Evolutionary conservation across 23 red algal species (phyloP), one percentile per base, ranked within the genome.

Genomic region (Cyanidium caldarium): DNA sequence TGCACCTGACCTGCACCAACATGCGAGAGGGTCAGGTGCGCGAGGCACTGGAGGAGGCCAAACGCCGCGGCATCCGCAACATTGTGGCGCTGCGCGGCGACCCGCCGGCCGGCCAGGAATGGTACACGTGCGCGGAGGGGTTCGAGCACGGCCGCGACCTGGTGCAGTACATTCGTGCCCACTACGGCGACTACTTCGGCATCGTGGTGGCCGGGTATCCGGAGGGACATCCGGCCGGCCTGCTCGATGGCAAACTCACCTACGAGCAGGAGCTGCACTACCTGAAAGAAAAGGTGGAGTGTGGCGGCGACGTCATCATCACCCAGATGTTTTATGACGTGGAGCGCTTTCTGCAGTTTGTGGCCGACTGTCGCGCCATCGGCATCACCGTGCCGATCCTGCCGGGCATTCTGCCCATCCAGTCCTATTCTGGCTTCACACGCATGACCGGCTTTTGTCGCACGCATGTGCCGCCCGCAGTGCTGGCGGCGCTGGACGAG

Each of bases 261-360:
- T 77, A 81, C 21, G 84, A 98, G n/a, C 19, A 98, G 44, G 92
- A 98, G 73, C 71, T 88, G 68, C 34, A 45, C 25, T 69, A 77
- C 39, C 72, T 98, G 43, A 88, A 98, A 41, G 84, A 86, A 35
- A 98, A 98, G 51, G 80, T 98, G 3, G 80, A 88, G 19, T 84
- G 84, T 10, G 92, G 92, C 16, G 83, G 82, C 0, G 86, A 98
- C 68, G 75, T 98, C 69, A 87, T 98, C 56, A 98, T 98, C 56
- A 98, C 92, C 2, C 92, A 98, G 57, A 98, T 98, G 92, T 98
- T 98, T 65, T 98, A 89, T 65, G 92, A 98, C 58, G 86, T 89
- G 39, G 92, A 98, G 33, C 37, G 38, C 25, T 98, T 88, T 69
- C 80, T 98, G 38, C 42, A 56, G 19, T 98, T 88, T 67, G 92